A percentile compares a stretch with the other conserved stretches of the same genome.
Conservation (phyloP, 306 rosid species). For the Glycyrrhiza uralensis region DNA sequence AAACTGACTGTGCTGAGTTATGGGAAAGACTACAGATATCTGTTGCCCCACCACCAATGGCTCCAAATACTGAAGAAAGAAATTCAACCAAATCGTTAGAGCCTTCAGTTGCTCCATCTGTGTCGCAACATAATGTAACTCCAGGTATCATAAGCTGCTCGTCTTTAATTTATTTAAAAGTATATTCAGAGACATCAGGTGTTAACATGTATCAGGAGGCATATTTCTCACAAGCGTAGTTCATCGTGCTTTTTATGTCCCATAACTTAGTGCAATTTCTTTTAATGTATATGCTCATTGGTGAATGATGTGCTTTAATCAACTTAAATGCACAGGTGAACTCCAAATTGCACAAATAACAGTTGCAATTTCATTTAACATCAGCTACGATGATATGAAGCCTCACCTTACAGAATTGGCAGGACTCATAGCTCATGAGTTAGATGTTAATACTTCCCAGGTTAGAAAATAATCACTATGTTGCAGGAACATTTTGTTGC, state of each 20-base stretch:
- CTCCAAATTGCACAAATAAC: slow-evolving; percentile 54
- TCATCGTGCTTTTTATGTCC: slow-evolving; percentile 15
- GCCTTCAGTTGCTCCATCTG: slow-evolving; percentile 64
- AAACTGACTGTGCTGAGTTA: slow-evolving; percentile 91
- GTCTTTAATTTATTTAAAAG: slow-evolving; percentile 2
- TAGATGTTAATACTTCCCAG: slow-evolving; percentile 76
- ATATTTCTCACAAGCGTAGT: background rate
- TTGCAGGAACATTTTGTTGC: background rate
- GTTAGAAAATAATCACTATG: slow-evolving; percentile 41
- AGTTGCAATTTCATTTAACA: slow-evolving; percentile 62
- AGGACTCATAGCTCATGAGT: slow-evolving; percentile 65
- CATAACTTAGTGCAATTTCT: slow-evolving; percentile 5
- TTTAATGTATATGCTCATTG: background rate
- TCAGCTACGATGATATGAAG: slow-evolving; percentile 60
- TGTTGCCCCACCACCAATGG: slow-evolving; percentile 42
- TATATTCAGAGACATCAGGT: background rate
- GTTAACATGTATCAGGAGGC: slow-evolving; percentile 29
- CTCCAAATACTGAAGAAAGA: slow-evolving; percentile 39
- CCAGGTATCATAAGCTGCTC: slow-evolving; percentile 43
- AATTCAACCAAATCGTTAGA: slow-evolving; percentile 33
- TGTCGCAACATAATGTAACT: slow-evolving; percentile 30
- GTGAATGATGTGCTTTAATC: slow-evolving; percentile 9
- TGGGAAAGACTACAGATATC: slow-evolving; percentile 75
- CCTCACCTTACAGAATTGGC: slow-evolving; percentile 64
- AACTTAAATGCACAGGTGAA: slow-evolving; percentile 49